Percentiles rank a stretch among this genome's conserved stretches.
Evolutionary conservation across 1,284 basidiomycete species (phyloP).

Genomic region (Puccinia hordei): DNA sequence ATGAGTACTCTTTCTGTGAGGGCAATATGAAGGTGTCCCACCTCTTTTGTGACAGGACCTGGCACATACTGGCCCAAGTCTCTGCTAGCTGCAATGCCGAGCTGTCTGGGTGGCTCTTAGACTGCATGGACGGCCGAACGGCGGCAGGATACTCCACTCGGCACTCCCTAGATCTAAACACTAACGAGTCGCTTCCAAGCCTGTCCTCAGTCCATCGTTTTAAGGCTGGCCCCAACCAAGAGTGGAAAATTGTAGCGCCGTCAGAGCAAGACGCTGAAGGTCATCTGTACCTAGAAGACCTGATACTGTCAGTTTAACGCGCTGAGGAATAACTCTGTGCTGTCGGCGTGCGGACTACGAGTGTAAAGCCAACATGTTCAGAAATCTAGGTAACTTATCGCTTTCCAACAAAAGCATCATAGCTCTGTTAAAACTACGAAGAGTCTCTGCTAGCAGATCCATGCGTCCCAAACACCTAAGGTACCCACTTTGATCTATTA

Average conservation of each 20-base stretch:
- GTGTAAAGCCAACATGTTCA: neutral
- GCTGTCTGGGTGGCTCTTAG: neutral
- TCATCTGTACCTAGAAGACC: neutral
- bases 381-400: neutral
- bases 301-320: neutral
- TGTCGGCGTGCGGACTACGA: neutral
- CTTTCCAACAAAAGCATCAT: neutral
- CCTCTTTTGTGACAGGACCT: neutral
- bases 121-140: neutral
- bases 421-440: neutral
- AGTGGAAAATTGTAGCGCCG: neutral
- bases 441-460: neutral
- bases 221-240: neutral
- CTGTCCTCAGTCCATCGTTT: neutral
- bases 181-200: neutral
- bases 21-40: neutral
- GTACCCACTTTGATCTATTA: too few relatives aligned
- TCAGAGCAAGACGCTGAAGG: neutral
- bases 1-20: slow-evolving; percentile 6
- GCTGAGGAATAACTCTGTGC: neutral
- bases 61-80: slow-evolving; percentile 4
- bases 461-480: too few relatives aligned
- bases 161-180: neutral
- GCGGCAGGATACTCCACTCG: neutral
- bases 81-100: neutral